Base-by-base conservation (phyloP, 192 early-diverging fungal genomes). In the Mortierella alpina region DNA sequence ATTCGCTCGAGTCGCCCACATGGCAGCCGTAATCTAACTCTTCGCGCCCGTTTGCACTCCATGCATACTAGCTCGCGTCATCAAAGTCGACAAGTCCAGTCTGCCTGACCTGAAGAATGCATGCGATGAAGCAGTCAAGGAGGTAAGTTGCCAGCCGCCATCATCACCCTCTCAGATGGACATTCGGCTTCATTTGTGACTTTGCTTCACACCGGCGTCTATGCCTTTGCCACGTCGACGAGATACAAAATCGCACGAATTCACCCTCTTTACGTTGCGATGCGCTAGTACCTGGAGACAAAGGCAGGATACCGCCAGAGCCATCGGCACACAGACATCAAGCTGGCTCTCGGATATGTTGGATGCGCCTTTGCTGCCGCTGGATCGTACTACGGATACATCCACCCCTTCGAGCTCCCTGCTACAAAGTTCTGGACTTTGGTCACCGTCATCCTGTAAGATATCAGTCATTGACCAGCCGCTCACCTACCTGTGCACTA, bases 301-400 rank as follows among this genome's bases (percentile, higher is more conserved):
- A 79, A 88, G 44, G 59, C 46, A 12, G 83, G 86, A 5, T 94
- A 90, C 83, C 83, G 80, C 58, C 89, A 97, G 84, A 89, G 88
- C 82, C 90, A 95, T 81, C 89, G 84, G 23, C 96, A 96, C 76
- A 91, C 91, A 7, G 94, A 97, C 75, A 86, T 89, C 63, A 94
- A 94, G 73, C 90, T 97, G 5, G 62, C 92, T 13, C 84, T 97
- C 14, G 96, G 96, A 40, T 97, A 94, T 79, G 52, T 90, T 15
- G 88, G 93, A 5, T 90, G 90, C 63, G 61, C 87, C 1, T 92
- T 95, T 83, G 94, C 94, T 58, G 93, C 86, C 18, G 88, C 84
- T 60, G 92, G 89, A 59, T 89, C 90, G 69, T 87, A 85, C 60
- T 91, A 93, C 73, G 91, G 88, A 70, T 91, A 90, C 82, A 89